These are phyloP conservation scores for Nitzschia palea DNA, from an alignment of 108 stramenopile genomes.

Conservation along the genomic window DNA sequence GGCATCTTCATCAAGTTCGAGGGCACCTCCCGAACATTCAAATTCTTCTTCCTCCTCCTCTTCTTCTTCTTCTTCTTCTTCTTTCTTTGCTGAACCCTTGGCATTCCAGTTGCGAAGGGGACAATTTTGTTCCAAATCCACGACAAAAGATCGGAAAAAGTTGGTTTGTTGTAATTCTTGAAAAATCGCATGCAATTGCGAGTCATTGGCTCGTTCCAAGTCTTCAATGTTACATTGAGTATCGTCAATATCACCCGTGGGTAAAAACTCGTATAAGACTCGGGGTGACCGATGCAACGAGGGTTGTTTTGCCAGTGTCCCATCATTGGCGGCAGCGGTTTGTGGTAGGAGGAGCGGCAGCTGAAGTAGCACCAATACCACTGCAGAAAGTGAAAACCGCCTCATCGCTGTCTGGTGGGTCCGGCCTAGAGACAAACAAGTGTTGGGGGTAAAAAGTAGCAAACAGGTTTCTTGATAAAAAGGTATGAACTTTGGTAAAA, in stretches of 20 bases:
- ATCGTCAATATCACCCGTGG: slow-evolving; percentile 71
- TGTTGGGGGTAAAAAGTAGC: too few relatives aligned
- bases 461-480: too few relatives aligned
- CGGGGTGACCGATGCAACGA: too few relatives aligned
- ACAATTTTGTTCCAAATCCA: slow-evolving; percentile 79
- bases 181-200: slow-evolving; percentile 77
- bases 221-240: slow-evolving; percentile 81
- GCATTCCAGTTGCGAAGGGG: slow-evolving; percentile 55
- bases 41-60: slow-evolving; percentile 66
- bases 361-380: too few relatives aligned
- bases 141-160: slow-evolving; percentile 81
- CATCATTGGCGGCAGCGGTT: too few relatives aligned
- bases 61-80: slow-evolving; percentile 23
- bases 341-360: too few relatives aligned
- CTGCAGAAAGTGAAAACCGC: too few relatives aligned
- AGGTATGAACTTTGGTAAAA: too few relatives aligned
- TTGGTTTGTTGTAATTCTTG: slow-evolving; percentile 68
- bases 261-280: neutral
- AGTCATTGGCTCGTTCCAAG: slow-evolving; percentile 86
- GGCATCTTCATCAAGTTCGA: slow-evolving; percentile 76
- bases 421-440: too few relatives aligned
- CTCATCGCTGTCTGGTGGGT: too few relatives aligned
- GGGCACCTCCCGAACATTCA: slow-evolving; percentile 58
- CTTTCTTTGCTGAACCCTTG: slow-evolving; percentile 1
- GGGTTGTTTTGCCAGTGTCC: too few relatives aligned